Evolutionary conservation across 495 filamentous ascomycete genomes (phyloP), one percentile per base, ranked within the genome.

Genomic region (Articulospora tetracladia): DNA sequence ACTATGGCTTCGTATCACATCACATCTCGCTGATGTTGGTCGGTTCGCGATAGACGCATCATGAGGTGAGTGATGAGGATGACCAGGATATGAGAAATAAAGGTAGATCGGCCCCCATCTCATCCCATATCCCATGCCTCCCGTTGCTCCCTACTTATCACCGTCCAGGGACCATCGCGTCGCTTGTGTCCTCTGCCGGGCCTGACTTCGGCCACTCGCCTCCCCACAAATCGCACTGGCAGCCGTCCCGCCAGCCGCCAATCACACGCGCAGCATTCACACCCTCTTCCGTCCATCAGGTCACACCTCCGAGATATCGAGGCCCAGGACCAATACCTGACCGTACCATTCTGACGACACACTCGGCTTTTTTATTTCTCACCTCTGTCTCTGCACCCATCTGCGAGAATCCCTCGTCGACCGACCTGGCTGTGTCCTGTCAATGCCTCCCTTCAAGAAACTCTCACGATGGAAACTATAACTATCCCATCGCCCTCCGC

Each of bases 401-500:
- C n/a, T n/a, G n/a, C n/a, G n/a, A n/a, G n/a, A n/a, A n/a, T n/a
- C n/a, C n/a, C n/a, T n/a, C n/a, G n/a, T n/a, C n/a, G 41, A 15
- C 20, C 22, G 48, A 30, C 50, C 17, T 3, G 50, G 25, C 22
- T 15, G 4, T 30, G 3, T 47, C 41, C 23, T 12, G 48, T 64
- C 58, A 22, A 66, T 69, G 63, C 60, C 36, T 52, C 58, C 0
- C 4, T 44, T 17, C 32, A 57, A 58, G 63, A 66, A 59, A 25
- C 32, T 58, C 2, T 57, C 59, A 58, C 39, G 63, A 84, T 84
- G 82, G 86, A 83, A 74, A 78, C 78, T 46, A 85, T 87, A 70
- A 79, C 76, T 68, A 85, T 87, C 57, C 83, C 83, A 53, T 84
- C 85, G 25, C 83, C 86, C 41, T 83, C 86, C 53, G 81, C 77